phyloP scores from a whole-genome alignment of 371 early-diverging fungal genomes.

The Apophysomyces variabilis region DNA sequence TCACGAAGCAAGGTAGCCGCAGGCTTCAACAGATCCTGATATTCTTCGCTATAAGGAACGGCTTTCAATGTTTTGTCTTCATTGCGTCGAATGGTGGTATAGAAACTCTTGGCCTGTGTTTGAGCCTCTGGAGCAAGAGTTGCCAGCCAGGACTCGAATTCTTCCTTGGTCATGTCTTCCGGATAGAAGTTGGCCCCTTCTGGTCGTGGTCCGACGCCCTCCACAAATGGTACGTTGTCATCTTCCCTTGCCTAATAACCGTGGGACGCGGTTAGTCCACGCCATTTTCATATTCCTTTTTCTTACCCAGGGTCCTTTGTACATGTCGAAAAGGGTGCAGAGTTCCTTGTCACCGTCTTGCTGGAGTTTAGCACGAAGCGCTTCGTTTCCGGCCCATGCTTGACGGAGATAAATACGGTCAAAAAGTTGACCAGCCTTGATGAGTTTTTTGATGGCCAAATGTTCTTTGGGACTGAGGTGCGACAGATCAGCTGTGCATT shows the following conservation, averaged over 20 bases:
- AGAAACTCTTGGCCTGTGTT: conserved; percentile 70
- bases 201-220: conserved; percentile 65
- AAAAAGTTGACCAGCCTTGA: conserved; percentile 66
- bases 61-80: conserved; percentile 40
- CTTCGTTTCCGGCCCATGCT: conserved; percentile 72
- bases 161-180: conserved; percentile 73
- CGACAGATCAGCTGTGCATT: conserved; percentile 64
- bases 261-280: no score
- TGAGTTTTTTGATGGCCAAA: conserved; percentile 67
- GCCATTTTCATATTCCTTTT: not conserved
- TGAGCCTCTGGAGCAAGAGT: conserved; percentile 54
- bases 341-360: conserved; percentile 41
- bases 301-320: conserved; percentile 78
- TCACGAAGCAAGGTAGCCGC: conserved; percentile 61
- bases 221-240: conserved; percentile 64
- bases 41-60: conserved; percentile 65
- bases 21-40: conserved; percentile 65
- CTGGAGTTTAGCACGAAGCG: conserved; percentile 56
- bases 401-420: conserved; percentile 73
- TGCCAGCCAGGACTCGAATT: conserved; percentile 66
- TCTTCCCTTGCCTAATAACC: conserved; percentile 43
- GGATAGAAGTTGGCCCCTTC: conserved; percentile 78
- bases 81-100: conserved; percentile 62
- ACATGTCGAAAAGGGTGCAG: conserved; percentile 64
- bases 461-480: conserved; percentile 65